Conservation (phyloP, 225 moss, liverwort and hornwort genomes). For the Anthoceros angustus region DNA sequence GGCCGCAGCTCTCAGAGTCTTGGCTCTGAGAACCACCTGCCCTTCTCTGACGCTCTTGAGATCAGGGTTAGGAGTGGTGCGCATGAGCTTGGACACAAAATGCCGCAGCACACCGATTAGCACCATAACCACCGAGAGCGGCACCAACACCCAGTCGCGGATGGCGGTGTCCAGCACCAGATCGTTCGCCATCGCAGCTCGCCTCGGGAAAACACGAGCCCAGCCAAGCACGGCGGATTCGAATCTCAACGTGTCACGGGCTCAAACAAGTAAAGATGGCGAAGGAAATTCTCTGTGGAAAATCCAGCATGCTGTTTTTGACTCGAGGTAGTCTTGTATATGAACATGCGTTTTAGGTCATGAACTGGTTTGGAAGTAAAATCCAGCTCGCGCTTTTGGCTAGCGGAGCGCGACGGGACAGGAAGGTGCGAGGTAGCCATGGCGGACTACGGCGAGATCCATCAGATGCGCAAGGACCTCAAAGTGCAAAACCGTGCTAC, state of each 20-base stretch:
- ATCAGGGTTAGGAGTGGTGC: conserved; percentile 57
- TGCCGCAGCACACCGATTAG: conserved; percentile 84
- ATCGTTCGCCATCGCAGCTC: conserved; percentile 66
- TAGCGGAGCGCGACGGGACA: too few species aligned
- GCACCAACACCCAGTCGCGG: conserved; percentile 86
- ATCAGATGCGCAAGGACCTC: conserved; percentile 83
- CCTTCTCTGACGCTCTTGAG: conserved; percentile 89
- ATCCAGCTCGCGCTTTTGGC: not conserved
- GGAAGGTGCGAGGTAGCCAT: conserved; percentile 14
- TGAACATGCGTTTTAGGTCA: not conserved
- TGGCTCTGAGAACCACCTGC: conserved; percentile 73
- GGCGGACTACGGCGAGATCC: conserved; percentile 92
- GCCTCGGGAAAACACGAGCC: not conserved
- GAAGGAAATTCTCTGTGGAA: too few species aligned
- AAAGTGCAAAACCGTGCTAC: conserved; percentile 97
- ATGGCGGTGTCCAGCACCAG: conserved; percentile 86
- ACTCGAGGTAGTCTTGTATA: too few species aligned
- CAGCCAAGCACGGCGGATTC: not conserved
- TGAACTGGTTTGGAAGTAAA: too few species aligned
- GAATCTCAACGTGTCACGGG: not conserved
- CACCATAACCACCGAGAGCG: conserved; percentile 93
- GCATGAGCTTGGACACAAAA: conserved; percentile 86
- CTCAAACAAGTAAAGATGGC: too few species aligned
- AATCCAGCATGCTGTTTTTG: too few species aligned
- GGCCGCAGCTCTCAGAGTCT: conserved; percentile 58